Conservation (phyloP, 768 basidiomycete genomes). For the Trametes cubensis region DNA sequence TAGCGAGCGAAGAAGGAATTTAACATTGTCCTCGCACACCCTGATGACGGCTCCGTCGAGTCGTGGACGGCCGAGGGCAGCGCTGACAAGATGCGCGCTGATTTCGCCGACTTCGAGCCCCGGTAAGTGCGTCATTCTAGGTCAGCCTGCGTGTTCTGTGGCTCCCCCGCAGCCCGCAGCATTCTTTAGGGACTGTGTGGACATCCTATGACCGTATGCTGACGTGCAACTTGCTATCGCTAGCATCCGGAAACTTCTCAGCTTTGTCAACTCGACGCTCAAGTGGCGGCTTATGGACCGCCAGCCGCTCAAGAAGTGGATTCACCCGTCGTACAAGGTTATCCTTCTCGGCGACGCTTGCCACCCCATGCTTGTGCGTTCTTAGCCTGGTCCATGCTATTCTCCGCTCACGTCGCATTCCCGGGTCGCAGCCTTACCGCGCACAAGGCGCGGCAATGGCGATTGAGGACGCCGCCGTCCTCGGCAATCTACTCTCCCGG, state of each 20-base stretch:
- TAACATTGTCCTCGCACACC: constrained; percentile 43
- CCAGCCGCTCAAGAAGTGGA: constrained; percentile 42
- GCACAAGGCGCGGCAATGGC: constrained; percentile 49
- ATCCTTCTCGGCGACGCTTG: constrained; percentile 45
- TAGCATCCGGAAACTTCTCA: constrained; percentile 42
- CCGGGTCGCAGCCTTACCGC: constrained; percentile 43
- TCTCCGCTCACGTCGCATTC: too few relatives aligned
- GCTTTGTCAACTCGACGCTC: constrained; percentile 41
- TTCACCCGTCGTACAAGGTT: constrained; percentile 39
- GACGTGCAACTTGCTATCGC: too few relatives aligned
- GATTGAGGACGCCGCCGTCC: constrained; percentile 54
- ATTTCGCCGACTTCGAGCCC: constrained; percentile 47
- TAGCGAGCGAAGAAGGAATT: constrained; percentile 40
- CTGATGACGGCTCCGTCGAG: constrained; percentile 44
- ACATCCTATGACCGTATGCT: background rate
- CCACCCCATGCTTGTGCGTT: constrained; percentile 46
- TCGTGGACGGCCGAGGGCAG: constrained; percentile 47
- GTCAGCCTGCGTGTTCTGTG: background rate
- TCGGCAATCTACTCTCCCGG: constrained; percentile 51
- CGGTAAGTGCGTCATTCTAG: constrained; percentile 31
- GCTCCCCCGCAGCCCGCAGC: too few relatives aligned
- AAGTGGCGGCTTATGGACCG: constrained; percentile 49
- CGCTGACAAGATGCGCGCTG: constrained; percentile 45
- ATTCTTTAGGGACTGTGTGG: too few relatives aligned
- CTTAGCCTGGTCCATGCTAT: background rate